Percentiles rank a stretch among this genome's conserved stretches.
Conservation (phyloP, 495 filamentous ascomycete genomes). For the Hypoxylon cercidicola region DNA sequence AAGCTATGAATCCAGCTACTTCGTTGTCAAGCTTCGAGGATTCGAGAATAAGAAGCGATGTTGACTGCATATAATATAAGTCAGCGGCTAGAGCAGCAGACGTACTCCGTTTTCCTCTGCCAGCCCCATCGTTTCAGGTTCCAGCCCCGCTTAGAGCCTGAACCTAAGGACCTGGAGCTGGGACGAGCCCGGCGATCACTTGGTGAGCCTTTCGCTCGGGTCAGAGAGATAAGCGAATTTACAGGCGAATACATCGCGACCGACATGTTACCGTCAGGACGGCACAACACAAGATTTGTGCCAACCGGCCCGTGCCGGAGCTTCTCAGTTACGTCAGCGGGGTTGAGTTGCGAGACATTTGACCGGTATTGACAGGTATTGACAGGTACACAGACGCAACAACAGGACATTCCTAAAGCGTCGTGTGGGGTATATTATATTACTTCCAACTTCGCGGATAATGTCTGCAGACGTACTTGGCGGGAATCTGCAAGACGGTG, state of each 20-base stretch:
- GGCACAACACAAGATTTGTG: neutral
- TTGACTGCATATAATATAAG: neutral
- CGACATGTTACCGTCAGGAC: neutral
- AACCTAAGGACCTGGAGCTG: neutral
- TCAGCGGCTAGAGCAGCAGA: neutral
- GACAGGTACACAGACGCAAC: slow-evolving; percentile 4
- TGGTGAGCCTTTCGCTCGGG: slow-evolving; percentile 5
- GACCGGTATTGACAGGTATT: neutral
- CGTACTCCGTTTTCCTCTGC: neutral
- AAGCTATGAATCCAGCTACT: neutral
- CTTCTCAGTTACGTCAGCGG: slow-evolving; percentile 25
- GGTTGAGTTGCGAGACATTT: slow-evolving; percentile 2
- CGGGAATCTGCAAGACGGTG: slow-evolving; percentile 11
- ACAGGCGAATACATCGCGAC: slow-evolving; percentile 7
- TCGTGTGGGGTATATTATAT: neutral
- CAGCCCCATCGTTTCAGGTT: slow-evolving; percentile 22
- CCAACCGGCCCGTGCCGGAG: slow-evolving; percentile 21
- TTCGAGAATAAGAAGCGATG: slow-evolving; percentile 7
- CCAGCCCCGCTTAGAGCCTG: slow-evolving; percentile 8
- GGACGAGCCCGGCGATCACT: slow-evolving; percentile 14
- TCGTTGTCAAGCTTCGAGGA: neutral
- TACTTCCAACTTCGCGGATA: slow-evolving; percentile 27
- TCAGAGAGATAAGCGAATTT: slow-evolving; percentile 13
- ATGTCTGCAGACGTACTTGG: slow-evolving; percentile 14
- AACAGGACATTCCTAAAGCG: slow-evolving; percentile 23